Conservation (phyloP, 306 rosid species). For the Carpinus viminea region DNA sequence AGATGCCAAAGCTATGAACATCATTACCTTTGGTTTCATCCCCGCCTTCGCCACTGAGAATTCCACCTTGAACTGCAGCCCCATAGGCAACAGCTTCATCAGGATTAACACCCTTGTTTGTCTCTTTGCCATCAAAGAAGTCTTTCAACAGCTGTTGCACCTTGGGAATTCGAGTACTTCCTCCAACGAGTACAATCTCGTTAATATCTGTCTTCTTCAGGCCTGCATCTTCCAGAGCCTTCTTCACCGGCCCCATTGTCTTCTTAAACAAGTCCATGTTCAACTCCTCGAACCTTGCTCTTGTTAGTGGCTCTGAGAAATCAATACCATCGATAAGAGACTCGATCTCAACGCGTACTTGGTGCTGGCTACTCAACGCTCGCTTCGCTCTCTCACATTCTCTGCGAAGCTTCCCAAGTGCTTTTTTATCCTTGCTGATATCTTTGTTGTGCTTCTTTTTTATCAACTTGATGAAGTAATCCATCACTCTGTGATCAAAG, state of each 20-base stretch:
- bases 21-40: conserved; percentile 39
- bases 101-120: conserved; percentile 56
- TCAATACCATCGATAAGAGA: conserved; percentile 53
- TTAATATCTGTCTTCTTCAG: conserved; percentile 45
- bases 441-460: conserved; percentile 52
- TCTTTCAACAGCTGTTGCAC: conserved; percentile 52
- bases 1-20: neutral
- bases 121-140: conserved; percentile 61
- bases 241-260: conserved; percentile 54
- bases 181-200: conserved; percentile 59
- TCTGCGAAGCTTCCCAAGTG: conserved; percentile 54
- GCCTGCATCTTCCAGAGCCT: conserved; percentile 49
- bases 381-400: conserved; percentile 66
- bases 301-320: conserved; percentile 51
- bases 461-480: conserved; percentile 52
- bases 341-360: conserved; percentile 54
- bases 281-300: conserved; percentile 61
- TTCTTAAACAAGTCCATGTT: conserved; percentile 62
- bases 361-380: conserved; percentile 60
- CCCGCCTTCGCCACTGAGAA: conserved; percentile 50
- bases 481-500: conserved; percentile 61
- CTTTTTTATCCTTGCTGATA: conserved; percentile 49
- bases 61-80: conserved; percentile 59
- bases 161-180: conserved; percentile 63
- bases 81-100: conserved; percentile 65